These are phyloP conservation scores for Acacia crassicarpa DNA, from an alignment of 306 rosid species.

Conservation along the genomic window DNA sequence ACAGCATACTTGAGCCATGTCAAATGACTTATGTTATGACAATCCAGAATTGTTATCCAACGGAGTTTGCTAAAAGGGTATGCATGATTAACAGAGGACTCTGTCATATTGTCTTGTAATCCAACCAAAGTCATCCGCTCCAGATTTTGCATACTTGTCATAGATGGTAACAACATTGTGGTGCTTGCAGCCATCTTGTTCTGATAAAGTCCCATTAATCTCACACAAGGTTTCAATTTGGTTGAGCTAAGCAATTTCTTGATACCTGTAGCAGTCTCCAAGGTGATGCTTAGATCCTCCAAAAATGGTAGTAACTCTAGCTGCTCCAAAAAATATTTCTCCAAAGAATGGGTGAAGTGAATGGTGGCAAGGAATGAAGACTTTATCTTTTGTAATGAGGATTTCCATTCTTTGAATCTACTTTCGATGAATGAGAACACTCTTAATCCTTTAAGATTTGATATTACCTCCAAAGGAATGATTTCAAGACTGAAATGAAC, in stretches of 20 bases:
- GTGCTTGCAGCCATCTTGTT: neutral
- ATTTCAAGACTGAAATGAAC: neutral
- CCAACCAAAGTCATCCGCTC: neutral
- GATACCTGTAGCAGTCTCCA: slow-evolving; percentile 1
- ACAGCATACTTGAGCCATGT: slow-evolving; percentile 29
- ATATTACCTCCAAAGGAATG: neutral
- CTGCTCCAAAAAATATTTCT: neutral
- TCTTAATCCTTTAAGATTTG: neutral
- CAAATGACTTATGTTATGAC: neutral
- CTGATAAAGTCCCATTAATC: neutral
- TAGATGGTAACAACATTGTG: neutral
- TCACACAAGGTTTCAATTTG: neutral
- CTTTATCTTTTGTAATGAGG: neutral
- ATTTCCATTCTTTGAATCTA: neutral
- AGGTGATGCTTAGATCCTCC: slow-evolving; percentile 6
- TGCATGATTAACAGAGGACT: neutral
- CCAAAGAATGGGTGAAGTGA: neutral
- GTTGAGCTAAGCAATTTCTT: neutral
- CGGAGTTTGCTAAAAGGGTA: neutral
- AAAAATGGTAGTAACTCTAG: neutral
- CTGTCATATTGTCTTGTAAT: neutral
- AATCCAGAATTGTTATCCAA: neutral
- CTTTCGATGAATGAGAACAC: neutral
- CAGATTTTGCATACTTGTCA: neutral
- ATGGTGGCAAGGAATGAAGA: neutral